These are phyloP conservation scores for Skeletonema potamos DNA, from an alignment of 108 stramenopile genomes.

Conservation along the genomic window DNA sequence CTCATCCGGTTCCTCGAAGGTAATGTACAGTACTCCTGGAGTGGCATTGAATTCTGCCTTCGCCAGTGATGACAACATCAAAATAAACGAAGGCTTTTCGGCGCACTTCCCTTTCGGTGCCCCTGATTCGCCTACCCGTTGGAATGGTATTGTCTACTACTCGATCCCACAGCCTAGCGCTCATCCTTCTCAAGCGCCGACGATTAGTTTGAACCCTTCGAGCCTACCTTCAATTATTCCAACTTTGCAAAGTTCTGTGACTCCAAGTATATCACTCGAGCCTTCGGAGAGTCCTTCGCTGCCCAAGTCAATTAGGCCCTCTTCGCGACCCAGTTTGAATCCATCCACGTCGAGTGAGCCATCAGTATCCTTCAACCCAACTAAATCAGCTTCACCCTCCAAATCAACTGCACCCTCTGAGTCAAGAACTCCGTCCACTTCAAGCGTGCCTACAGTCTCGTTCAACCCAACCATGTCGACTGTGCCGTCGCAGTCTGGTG, in stretches of 20 bases:
- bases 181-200: background rate
- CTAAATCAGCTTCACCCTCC: background rate
- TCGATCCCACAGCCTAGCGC: background rate
- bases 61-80: background rate
- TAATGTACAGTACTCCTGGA: background rate
- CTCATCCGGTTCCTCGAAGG: background rate
- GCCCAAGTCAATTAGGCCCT: too few species aligned
- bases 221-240: background rate
- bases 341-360: background rate
- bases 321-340: background rate
- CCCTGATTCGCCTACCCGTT: background rate
- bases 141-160: background rate
- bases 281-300: background rate
- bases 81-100: background rate
- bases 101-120: background rate
- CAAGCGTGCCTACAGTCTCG: background rate
- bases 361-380: background rate
- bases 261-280: background rate
- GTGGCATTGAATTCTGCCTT: background rate
- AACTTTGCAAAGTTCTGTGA: background rate
- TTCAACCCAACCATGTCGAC: too few species aligned
- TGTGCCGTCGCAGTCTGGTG: background rate
- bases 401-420: background rate
- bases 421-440: background rate
- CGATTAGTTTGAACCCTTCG: background rate